Evolutionary conservation across 2,329 filamentous ascomycete species (phyloP).

Genomic region (Ophiostoma populinum): DNA sequence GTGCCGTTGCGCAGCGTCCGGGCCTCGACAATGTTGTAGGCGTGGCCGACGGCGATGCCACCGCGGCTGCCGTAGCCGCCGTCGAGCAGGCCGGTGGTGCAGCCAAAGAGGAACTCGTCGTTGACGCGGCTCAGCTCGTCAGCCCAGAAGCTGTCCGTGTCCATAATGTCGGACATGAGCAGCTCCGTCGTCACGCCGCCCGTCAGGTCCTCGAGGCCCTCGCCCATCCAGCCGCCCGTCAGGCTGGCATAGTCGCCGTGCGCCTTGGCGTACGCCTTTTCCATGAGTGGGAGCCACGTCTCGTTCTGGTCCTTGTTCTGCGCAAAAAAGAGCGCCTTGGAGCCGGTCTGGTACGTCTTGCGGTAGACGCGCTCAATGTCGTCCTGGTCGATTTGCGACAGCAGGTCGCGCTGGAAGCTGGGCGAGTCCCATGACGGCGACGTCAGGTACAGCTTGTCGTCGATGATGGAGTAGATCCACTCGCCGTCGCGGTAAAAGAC

Average conservation of each 20-base stretch:
- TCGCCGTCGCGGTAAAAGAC: slow-evolving; percentile 44
- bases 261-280: slow-evolving; percentile 68
- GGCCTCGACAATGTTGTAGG: slow-evolving; percentile 42
- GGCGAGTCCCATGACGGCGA: slow-evolving; percentile 70
- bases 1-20: slow-evolving; percentile 38
- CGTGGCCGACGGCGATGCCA: slow-evolving; percentile 40
- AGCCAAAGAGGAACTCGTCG: slow-evolving; percentile 55
- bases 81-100: slow-evolving; percentile 33
- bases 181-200: slow-evolving; percentile 52
- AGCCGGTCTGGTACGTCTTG: slow-evolving; percentile 55
- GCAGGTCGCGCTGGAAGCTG: slow-evolving; percentile 53
- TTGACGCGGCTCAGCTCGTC: slow-evolving; percentile 66
- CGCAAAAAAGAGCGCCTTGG: slow-evolving; percentile 58
- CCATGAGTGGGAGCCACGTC: slow-evolving; percentile 63
- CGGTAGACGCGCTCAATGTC: slow-evolving; percentile 48
- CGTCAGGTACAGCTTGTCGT: slow-evolving; percentile 76
- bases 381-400: slow-evolving; percentile 58
- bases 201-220: slow-evolving; percentile 41
- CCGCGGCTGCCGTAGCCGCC: slow-evolving; percentile 29
- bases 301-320: slow-evolving; percentile 60
- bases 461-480: slow-evolving; percentile 82
- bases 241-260: slow-evolving; percentile 66
- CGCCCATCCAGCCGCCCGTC: slow-evolving; percentile 49
- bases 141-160: slow-evolving; percentile 64
- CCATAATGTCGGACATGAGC: slow-evolving; percentile 49